Base-by-base conservation (phyloP, 192 early-diverging fungal species). In the Thamnidium elegans region DNA sequence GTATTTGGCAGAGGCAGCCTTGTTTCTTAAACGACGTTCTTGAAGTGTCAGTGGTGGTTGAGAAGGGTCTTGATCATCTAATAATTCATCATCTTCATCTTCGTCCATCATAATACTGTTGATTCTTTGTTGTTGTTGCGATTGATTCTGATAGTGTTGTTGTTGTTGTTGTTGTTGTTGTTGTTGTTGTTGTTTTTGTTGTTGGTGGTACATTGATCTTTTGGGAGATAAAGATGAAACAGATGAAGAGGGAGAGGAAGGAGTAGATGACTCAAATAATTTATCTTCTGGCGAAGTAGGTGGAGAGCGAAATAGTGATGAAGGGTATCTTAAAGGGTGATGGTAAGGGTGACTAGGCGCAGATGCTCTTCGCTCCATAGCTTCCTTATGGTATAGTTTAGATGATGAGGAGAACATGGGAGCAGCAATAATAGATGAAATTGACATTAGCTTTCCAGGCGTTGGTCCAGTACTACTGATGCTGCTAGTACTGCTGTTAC, bases 1-100 rank as follows among this genome's bases (percentile, higher is more conserved):
- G 52, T 86, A 86, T 53, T 86, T 86, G 1, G 84, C 84, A 3
- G 81, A 83, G 9, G 84, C 84, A 3, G 82, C 75, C 48, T 86
- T 86, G 65, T 86, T 86, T 47, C 84, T 70, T 32, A 83, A 72
- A 4, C 84, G 74, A 15, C 81, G 50, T 46, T 86, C 84, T 14
- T 72, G 71, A 11, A 81, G 63, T 4, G 81, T 77, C 4, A 85
- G 54, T 3, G 80, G 74, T 4, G 71, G 61, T 23, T 31, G 43
- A 43, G 63, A 58, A 1, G 50, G 21, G 13, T 46, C 30, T 19
- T 56, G 36, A 14, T 47, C 61, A 15, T 62, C 23, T 7, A 58
- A 14, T 23, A 36, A 13, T 21, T 36, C 21, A 31, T 47, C 48
- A 13, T 62, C 61, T 34, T 55, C 52, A 14, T 26, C 53, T 34